Conservation (phyloP, 2,329 filamentous ascomycete genomes). For the Tolypocladium guangdongense region DNA sequence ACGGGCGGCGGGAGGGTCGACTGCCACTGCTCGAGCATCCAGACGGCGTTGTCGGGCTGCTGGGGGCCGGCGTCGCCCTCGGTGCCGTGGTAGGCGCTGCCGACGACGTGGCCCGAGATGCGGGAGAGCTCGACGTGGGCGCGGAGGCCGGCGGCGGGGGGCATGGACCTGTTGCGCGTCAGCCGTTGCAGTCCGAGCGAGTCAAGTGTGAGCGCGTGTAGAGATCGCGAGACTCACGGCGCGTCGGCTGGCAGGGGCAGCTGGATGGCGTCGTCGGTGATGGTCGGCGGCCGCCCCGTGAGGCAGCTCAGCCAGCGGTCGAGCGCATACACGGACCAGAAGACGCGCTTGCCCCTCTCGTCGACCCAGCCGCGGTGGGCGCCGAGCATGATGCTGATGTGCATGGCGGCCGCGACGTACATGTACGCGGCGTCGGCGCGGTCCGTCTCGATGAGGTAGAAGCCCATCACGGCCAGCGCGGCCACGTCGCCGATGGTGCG, state of each 20-base stretch:
- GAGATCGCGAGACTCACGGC: conserved; percentile 26
- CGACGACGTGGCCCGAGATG: conserved; percentile 37
- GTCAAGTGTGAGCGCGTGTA: too few species aligned
- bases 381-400: conserved; percentile 37
- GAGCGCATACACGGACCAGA: conserved; percentile 42
- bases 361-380: conserved; percentile 31
- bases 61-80: conserved; percentile 12
- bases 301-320: conserved; percentile 38
- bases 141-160: conserved; percentile 29
- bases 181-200: too few species aligned
- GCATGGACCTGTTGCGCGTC: conserved; percentile 24
- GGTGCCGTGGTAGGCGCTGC: conserved; percentile 30
- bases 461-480: conserved; percentile 33
- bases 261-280: conserved; percentile 35
- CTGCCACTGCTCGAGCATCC: conserved; percentile 31
- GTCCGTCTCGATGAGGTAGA: conserved; percentile 39
- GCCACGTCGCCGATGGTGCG: conserved; percentile 31
- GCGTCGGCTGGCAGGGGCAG: conserved; percentile 28
- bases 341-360: conserved; percentile 33
- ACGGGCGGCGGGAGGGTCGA: conserved; percentile 25
- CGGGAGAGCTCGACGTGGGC: conserved; percentile 35
- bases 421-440: conserved; percentile 37
- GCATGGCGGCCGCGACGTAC: conserved; percentile 34
- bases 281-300: conserved; percentile 36
- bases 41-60: conserved; percentile 28